A percentile compares a stretch with the other conserved stretches of the same genome.
phyloP scores from a whole-genome alignment of 257 asterid genomes.

The Fraxinus anomala region DNA sequence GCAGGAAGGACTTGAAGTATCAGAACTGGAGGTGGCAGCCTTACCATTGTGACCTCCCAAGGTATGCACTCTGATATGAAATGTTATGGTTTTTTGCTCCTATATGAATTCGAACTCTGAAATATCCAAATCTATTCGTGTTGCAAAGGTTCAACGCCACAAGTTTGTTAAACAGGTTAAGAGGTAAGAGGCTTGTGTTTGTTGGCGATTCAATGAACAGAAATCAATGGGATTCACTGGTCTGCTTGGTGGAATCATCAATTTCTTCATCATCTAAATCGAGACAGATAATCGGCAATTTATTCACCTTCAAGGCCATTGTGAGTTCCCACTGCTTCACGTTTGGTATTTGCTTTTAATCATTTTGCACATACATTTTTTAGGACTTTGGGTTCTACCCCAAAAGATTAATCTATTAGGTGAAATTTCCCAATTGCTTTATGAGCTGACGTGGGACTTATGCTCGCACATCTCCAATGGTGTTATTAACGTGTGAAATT shows the following conservation, averaged over 20 bases:
- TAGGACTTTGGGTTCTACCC: not conserved
- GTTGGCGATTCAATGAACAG: constrained; percentile 79
- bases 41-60: constrained; percentile 62
- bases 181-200: constrained; percentile 59
- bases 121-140: constrained; percentile 18
- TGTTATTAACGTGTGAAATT: not conserved
- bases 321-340: constrained; percentile 35
- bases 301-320: constrained; percentile 31
- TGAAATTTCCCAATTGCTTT: not conserved
- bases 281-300: constrained; percentile 32
- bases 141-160: constrained; percentile 56
- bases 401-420: not conserved
- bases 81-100: not conserved
- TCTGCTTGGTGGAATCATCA: constrained; percentile 57
- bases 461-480: not conserved
- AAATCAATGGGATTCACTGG: constrained; percentile 69
- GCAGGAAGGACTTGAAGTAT: constrained; percentile 58
- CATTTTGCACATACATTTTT: not conserved
- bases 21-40: constrained; percentile 84
- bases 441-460: not conserved
- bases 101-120: constrained; percentile 2
- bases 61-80: constrained; percentile 36
- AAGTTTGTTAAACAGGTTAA: constrained; percentile 53
- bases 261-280: constrained; percentile 34
- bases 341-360: not conserved